Conservation (phyloP, 805 yeast genomes). For the Scheffersomyces ergatensis region DNA sequence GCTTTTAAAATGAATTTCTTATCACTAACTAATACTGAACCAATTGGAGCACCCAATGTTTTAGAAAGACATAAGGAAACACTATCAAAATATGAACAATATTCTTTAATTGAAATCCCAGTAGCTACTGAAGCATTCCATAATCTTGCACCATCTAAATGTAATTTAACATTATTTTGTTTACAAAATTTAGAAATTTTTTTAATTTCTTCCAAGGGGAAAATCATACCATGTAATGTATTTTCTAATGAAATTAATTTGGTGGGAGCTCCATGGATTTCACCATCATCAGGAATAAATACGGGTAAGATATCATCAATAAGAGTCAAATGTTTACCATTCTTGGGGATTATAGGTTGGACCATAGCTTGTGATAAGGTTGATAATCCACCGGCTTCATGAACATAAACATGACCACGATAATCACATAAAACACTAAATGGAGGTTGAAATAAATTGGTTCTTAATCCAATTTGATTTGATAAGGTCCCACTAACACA, state of each 20-base stretch:
- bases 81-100: constrained; percentile 79
- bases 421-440: constrained; percentile 82
- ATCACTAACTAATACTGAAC: constrained; percentile 78
- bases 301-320: constrained; percentile 77
- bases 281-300: constrained; percentile 69
- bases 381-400: constrained; percentile 92
- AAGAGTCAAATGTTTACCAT: constrained; percentile 73
- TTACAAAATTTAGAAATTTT: constrained; percentile 71
- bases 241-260: constrained; percentile 81
- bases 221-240: constrained; percentile 79
- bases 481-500: constrained; percentile 90
- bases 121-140: constrained; percentile 86
- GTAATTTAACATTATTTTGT: constrained; percentile 57
- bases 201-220: constrained; percentile 75
- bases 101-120: constrained; percentile 65
- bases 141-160: constrained; percentile 93
- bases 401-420: constrained; percentile 77
- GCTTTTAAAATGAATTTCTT: constrained; percentile 60
- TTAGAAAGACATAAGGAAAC: constrained; percentile 87
- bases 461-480: constrained; percentile 80
- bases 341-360: constrained; percentile 72
- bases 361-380: constrained; percentile 91
- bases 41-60: constrained; percentile 91
- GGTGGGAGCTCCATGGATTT: constrained; percentile 88
- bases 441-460: constrained; percentile 79